Conservation (phyloP, 352 stramenopile genomes). For the Phytophthora citrophthora region DNA sequence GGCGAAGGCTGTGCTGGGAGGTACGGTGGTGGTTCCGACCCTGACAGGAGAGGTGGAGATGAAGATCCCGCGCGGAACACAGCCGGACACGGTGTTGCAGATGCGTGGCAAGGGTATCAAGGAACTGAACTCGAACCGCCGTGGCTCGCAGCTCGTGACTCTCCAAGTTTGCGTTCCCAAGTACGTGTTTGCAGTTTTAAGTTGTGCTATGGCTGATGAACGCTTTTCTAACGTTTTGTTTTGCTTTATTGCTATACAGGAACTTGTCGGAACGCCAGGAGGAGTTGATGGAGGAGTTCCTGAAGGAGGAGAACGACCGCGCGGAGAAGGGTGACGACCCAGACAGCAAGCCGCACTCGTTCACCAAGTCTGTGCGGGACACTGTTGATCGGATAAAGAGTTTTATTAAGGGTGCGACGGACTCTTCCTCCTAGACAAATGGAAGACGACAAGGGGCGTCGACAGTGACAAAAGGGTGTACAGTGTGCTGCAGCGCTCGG, state of each 20-base stretch:
- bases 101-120: slow-evolving; percentile 97
- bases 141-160: slow-evolving; percentile 97
- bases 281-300: slow-evolving; percentile 96
- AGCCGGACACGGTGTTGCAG: slow-evolving; percentile 96
- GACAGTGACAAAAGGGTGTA: slow-evolving; percentile 12
- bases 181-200: slow-evolving; percentile 44
- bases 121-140: slow-evolving; percentile 91
- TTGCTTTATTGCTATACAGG: slow-evolving; percentile 34
- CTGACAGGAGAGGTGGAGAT: slow-evolving; percentile 97
- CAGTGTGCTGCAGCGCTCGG: slow-evolving; percentile 14
- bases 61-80: slow-evolving; percentile 95
- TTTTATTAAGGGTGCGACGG: slow-evolving; percentile 80
- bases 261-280: slow-evolving; percentile 94
- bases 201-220: background rate
- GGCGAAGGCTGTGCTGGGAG: slow-evolving; percentile 93
- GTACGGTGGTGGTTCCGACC: slow-evolving; percentile 96
- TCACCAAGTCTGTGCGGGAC: slow-evolving; percentile 76
- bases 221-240: slow-evolving; percentile 1
- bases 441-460: slow-evolving; percentile 3
- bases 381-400: slow-evolving; percentile 91
- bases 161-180: slow-evolving; percentile 96
- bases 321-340: slow-evolving; percentile 69
- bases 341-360: slow-evolving; percentile 85
- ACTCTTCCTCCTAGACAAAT: slow-evolving; percentile 36
- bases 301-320: slow-evolving; percentile 86